These are phyloP conservation scores for Penicillium olsonii DNA, from an alignment of 2,329 filamentous ascomycete genomes.

Conservation along the genomic window DNA sequence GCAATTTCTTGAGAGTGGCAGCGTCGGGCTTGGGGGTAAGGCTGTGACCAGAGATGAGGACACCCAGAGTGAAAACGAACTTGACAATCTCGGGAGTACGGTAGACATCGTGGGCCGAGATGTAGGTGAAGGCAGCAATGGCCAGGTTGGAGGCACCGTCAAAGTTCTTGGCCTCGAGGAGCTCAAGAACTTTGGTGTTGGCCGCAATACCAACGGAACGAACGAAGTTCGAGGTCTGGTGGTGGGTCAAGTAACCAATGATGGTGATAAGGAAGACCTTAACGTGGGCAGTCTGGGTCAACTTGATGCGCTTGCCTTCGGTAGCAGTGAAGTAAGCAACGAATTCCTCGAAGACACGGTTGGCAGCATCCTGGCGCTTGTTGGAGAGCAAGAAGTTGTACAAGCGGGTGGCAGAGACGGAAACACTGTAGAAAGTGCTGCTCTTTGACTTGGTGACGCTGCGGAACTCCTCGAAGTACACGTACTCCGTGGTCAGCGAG, in stretches of 20 bases:
- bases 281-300: conserved; percentile 29
- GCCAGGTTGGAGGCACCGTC: conserved; percentile 37
- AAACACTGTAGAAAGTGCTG: conserved; percentile 39
- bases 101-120: conserved; percentile 35
- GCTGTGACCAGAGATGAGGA: conserved; percentile 40
- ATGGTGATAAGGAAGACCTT: conserved; percentile 35
- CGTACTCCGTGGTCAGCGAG: conserved; percentile 45
- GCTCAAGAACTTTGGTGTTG: conserved; percentile 26
- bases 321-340: conserved; percentile 34
- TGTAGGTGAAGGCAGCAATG: conserved; percentile 35
- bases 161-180: conserved; percentile 32
- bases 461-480: conserved; percentile 44
- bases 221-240: conserved; percentile 36
- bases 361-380: conserved; percentile 26
- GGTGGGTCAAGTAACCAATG: conserved; percentile 37
- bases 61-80: conserved; percentile 38
- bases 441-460: conserved; percentile 40
- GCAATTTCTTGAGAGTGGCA: conserved; percentile 41
- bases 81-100: conserved; percentile 32
- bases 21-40: conserved; percentile 35
- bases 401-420: conserved; percentile 36
- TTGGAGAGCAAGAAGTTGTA: conserved; percentile 33
- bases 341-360: conserved; percentile 33
- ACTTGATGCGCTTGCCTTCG: conserved; percentile 33
- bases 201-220: conserved; percentile 42